Percentiles rank a stretch among this genome's conserved stretches.
These are phyloP conservation scores for Cavenderia fasciculata DNA, from an alignment of 78 protist species.

Conservation along the genomic window DNA sequence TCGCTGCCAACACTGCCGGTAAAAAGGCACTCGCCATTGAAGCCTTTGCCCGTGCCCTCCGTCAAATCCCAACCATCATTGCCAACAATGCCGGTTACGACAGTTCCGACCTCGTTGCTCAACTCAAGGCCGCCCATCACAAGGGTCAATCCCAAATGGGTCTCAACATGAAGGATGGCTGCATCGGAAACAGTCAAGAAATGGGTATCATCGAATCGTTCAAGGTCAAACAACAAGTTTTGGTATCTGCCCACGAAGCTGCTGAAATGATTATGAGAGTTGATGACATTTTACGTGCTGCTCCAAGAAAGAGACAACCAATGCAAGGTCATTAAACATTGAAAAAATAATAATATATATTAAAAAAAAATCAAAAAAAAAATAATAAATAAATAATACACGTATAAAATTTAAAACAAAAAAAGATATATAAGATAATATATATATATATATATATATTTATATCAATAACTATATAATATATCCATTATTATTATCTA, in stretches of 20 bases:
- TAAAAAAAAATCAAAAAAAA: constrained; percentile 4
- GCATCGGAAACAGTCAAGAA: constrained; percentile 89
- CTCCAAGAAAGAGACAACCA: constrained; percentile 92
- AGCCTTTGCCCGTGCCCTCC: constrained; percentile 97
- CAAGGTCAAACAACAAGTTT: constrained; percentile 92
- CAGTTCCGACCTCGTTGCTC: constrained; percentile 89
- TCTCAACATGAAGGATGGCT: constrained; percentile 94
- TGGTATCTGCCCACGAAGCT: constrained; percentile 98
- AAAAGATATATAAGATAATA: too few relatives aligned
- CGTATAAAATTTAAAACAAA: background rate
- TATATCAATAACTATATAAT: background rate
- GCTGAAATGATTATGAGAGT: constrained; percentile 99
- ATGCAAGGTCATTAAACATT: constrained; percentile 24
- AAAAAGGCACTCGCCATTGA: constrained; percentile 98
- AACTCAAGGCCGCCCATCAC: constrained; percentile 92
- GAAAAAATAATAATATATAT: background rate
- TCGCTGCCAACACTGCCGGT: constrained; percentile 92
- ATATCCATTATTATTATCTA: too few relatives aligned
- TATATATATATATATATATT: background rate
- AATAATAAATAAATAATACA: background rate
- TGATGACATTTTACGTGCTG: constrained; percentile 95
- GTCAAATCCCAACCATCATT: constrained; percentile 95
- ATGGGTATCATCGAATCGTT: constrained; percentile 95
- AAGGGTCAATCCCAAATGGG: constrained; percentile 87
- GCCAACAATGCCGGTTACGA: constrained; percentile 99